Base-by-base conservation (phyloP, 2,329 filamentous ascomycete species). In the Zopfia rhizophila region DNA sequence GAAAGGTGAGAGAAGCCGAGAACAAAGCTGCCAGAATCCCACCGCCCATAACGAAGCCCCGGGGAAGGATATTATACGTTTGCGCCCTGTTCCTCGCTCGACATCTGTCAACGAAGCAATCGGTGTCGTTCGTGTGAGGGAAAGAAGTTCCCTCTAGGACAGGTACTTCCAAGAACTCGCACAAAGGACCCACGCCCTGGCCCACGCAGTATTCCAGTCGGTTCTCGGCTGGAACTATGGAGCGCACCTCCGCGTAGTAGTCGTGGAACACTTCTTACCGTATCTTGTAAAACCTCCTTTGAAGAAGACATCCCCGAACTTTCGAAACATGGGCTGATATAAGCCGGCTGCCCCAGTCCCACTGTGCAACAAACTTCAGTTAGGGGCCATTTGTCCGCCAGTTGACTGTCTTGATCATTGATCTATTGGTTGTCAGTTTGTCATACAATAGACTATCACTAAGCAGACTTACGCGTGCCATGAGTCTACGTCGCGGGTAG, bases 241-340 rank as follows among this genome's bases (percentile, higher is more conserved):
- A 60, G n/a, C 69, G 75, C 18, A 84, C 75, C 56, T 81, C 72
- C 7, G 74, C 78, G 58, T 83, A 81, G 65, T 84, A 80, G 46
- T 81, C 75, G 28, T 72, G 68, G 74, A 83, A 89, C 32, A 84
- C 76, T 39, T 83, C 74, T 87, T 88, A 63, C 84, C 86, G 48
- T 81, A 76, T 65, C 81, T 81, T 63, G 81, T 80, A 66, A 88
- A 88, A 64, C 88, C 85, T 38, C 82, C 83, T 51, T 83, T 78
- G 77, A 87, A 88, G 72, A 87, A 88, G 44, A 78, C 80, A 58
- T 84, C 80, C 73, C 86, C 88, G 75, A 88, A 87, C 70, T 85
- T 86, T 67, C 79, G 78, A 46, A 88, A 77, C 85, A 88, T 88
- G 27, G 84, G 85, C 66, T 87, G 82, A 75, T 88, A 87, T 76